Evolutionary conservation across 371 early-diverging fungal species (phyloP).

Genomic region (Mucor racemosus): DNA sequence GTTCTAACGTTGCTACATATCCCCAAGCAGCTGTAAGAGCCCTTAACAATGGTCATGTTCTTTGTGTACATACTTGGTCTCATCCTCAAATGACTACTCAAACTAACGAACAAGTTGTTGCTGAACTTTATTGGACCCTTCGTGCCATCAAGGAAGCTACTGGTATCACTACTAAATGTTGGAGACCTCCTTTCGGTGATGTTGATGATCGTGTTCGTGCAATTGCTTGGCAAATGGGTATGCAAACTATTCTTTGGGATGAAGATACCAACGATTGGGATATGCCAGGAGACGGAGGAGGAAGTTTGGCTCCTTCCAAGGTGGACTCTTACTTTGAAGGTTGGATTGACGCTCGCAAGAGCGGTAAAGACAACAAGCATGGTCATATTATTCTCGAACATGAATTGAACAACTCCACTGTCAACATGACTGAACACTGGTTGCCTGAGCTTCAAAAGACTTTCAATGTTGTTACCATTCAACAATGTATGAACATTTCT

Average conservation of each 20-base stretch:
- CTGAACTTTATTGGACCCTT: slow-evolving; percentile 61
- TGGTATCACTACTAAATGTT: slow-evolving; percentile 58
- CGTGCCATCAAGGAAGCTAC: slow-evolving; percentile 59
- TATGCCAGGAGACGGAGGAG: slow-evolving; percentile 52
- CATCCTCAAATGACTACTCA: slow-evolving; percentile 63
- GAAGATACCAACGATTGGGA: slow-evolving; percentile 54
- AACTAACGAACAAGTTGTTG: slow-evolving; percentile 58
- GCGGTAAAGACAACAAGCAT: slow-evolving; percentile 29
- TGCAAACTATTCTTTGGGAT: slow-evolving; percentile 52
- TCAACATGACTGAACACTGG: slow-evolving; percentile 52
- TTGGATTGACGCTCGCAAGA: slow-evolving; percentile 42
- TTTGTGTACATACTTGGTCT: slow-evolving; percentile 65
- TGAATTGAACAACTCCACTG: slow-evolving; percentile 50
- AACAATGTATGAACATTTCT: slow-evolving; percentile 55
- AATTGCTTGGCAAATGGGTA: slow-evolving; percentile 57
- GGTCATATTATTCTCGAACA: slow-evolving; percentile 60
- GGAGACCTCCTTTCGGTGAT: slow-evolving; percentile 62
- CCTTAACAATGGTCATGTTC: slow-evolving; percentile 49
- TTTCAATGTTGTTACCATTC: slow-evolving; percentile 52
- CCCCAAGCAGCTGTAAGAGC: slow-evolving; percentile 55
- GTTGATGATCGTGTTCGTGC: slow-evolving; percentile 62
- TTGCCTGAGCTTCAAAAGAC: slow-evolving; percentile 44
- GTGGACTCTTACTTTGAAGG: slow-evolving; percentile 48
- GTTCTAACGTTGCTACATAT: slow-evolving; percentile 50
- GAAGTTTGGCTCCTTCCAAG: slow-evolving; percentile 34